A percentile compares a stretch with the other conserved stretches of the same genome.
Conservation (phyloP, 2,329 filamentous ascomycete genomes). For the Thermoascus crustaceus region DNA sequence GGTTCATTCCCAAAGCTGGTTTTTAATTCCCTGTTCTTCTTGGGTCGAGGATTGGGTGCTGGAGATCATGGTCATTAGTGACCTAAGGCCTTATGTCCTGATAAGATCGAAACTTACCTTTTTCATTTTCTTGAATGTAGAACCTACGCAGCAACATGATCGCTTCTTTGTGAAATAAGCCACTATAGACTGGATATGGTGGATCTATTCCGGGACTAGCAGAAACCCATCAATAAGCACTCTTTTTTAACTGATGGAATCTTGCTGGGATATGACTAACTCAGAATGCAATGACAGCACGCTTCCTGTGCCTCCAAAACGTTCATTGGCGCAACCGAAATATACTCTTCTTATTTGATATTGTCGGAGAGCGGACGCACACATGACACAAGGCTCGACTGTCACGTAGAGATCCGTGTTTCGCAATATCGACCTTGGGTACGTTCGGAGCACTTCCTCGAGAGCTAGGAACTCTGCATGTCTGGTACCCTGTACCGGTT, state of each 20-base stretch:
- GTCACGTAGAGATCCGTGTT: conserved; percentile 87
- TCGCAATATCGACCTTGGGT: conserved; percentile 60
- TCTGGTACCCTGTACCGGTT: conserved; percentile 70
- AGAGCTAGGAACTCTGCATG: conserved; percentile 95
- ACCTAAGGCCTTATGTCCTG: no score
- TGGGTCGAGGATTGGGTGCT: conserved; percentile 57
- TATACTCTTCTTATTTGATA: conserved; percentile 82
- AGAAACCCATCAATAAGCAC: conserved; percentile 1
- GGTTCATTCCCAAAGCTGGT: conserved; percentile 41
- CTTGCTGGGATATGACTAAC: conserved; percentile 31
- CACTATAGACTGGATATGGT: conserved; percentile 75
- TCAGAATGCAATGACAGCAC: conserved; percentile 80
- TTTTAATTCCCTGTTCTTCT: conserved; percentile 57
- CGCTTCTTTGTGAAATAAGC: conserved; percentile 82
- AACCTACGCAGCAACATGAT: conserved; percentile 88
- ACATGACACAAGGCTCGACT: conserved; percentile 98
- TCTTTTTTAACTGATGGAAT: conserved; percentile 32
- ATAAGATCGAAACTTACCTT: conserved; percentile 50
- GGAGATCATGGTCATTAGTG: conserved; percentile 5
- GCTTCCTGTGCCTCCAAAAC: conserved; percentile 92
- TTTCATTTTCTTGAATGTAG: conserved; percentile 95
- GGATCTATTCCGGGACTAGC: conserved; percentile 63
- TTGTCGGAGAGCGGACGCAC: conserved; percentile 83
- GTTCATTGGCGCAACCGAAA: conserved; percentile 92
- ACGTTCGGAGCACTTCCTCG: conserved; percentile 52